A percentile compares a stretch with the other conserved stretches of the same genome.
These are phyloP conservation scores for Achlya hypogyna DNA, from an alignment of 352 stramenopile species.

Conservation along the genomic window DNA sequence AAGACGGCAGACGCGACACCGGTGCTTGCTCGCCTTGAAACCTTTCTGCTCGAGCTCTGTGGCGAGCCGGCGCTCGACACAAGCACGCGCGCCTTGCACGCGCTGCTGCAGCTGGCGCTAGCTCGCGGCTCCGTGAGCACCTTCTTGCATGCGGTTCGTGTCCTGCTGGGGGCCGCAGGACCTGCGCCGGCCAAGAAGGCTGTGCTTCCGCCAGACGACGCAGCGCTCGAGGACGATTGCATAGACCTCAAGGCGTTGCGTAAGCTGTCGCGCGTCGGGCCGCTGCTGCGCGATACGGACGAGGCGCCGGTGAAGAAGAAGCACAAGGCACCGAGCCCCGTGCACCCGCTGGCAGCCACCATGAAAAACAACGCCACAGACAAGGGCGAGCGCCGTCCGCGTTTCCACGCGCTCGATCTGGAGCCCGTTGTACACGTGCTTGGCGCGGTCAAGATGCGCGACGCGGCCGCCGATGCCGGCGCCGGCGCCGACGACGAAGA, in stretches of 20 bases:
- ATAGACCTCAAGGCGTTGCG: conserved; percentile 14
- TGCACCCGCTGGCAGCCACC: conserved; percentile 22
- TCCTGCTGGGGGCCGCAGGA: conserved; percentile 36
- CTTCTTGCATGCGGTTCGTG: conserved; percentile 42
- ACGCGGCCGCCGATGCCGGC: neutral
- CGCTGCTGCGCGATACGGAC: conserved; percentile 7
- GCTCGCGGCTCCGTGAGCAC: conserved; percentile 41
- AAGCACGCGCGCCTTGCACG: conserved; percentile 44
- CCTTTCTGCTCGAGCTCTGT: conserved; percentile 38
- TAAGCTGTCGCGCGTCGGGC: conserved; percentile 20
- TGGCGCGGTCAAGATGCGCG: conserved; percentile 27
- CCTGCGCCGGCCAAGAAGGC: neutral
- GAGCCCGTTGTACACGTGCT: conserved; percentile 34
- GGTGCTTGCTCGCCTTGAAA: conserved; percentile 34
- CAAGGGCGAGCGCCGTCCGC: neutral
- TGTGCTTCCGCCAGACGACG: neutral
- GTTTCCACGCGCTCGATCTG: conserved; percentile 38
- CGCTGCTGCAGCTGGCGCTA: conserved; percentile 42
- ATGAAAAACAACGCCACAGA: conserved; percentile 40
- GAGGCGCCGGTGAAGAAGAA: neutral
- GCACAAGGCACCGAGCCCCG: conserved; percentile 18
- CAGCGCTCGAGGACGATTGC: conserved; percentile 18
- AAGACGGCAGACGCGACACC: neutral
- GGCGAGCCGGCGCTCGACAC: conserved; percentile 22
- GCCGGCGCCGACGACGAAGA: conserved; percentile 34